Evolutionary conservation across 2,329 filamentous ascomycete genomes (phyloP).

Genomic region (Botrytis tulipae): DNA sequence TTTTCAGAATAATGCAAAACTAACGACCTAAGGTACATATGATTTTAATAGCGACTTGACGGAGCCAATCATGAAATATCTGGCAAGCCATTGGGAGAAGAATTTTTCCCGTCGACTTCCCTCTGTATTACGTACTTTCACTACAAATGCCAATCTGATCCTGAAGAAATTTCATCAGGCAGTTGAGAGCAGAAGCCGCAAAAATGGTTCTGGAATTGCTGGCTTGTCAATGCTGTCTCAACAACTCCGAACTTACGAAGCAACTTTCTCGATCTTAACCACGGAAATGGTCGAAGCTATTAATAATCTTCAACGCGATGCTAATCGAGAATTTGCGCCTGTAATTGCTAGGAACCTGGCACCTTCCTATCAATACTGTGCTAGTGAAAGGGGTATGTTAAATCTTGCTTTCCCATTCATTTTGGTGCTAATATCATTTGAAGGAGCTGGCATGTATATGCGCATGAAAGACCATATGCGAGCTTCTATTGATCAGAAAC

Average conservation of each 20-base stretch:
- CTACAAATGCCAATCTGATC: slow-evolving; percentile 36
- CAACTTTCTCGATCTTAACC: slow-evolving; percentile 43
- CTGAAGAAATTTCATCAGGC: slow-evolving; percentile 44
- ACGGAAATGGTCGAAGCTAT: slow-evolving; percentile 40
- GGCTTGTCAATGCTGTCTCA: slow-evolving; percentile 43
- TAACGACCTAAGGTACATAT: neutral
- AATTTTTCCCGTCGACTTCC: slow-evolving; percentile 45
- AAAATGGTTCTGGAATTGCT: slow-evolving; percentile 43
- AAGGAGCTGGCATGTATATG: slow-evolving; percentile 45
- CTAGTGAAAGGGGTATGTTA: slow-evolving; percentile 43
- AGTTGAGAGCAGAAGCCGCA: slow-evolving; percentile 42
- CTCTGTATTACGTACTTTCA: slow-evolving; percentile 42
- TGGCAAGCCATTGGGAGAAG: slow-evolving; percentile 32
- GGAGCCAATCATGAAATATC: slow-evolving; percentile 29
- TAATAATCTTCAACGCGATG: slow-evolving; percentile 49
- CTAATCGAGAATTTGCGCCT: slow-evolving; percentile 54
- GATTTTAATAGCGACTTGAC: slow-evolving; percentile 16
- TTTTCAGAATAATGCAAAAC: neutral
- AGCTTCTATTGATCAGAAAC: slow-evolving; percentile 43
- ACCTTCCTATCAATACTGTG: slow-evolving; percentile 47
- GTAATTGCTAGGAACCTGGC: slow-evolving; percentile 47
- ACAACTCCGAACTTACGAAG: slow-evolving; percentile 45
- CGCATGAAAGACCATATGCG: slow-evolving; percentile 54
- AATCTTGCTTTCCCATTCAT: neutral
- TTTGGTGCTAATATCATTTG: neutral